Base-by-base conservation (phyloP, 2,329 filamentous ascomycete genomes). In the Fusarium sp. region DNA sequence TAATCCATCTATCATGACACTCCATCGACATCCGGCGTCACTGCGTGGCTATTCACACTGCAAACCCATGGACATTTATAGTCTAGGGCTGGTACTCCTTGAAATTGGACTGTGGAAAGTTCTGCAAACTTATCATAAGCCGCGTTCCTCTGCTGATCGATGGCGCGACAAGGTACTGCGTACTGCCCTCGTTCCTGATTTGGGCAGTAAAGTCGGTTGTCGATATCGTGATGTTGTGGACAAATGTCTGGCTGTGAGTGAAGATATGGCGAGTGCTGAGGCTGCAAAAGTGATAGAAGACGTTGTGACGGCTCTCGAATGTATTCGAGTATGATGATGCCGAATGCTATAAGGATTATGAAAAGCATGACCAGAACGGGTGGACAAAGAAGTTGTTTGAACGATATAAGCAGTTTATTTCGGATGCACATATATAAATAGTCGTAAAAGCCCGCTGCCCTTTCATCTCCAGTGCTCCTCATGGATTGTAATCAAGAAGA, bases 11-110 rank as follows among this genome's bases (percentile, higher is more conserved):
- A 81, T 82, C 43, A 75, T 77, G 18, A 78, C 83, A 58, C 76
- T 86, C 3, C 83, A 86, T 73, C 78, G 84, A 9, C 83, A 86
- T 58, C 84, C 83, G 3, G 76, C 75, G 44, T 81, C 81, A 2
- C 70, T 82, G 14, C 77, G 80, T 14, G 81, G 80, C 6, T 77
- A 79, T 25, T 76, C 81, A 6, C 84, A 82, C 74, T 79, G 80
- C 70, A 86, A 86, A 64, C 77, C 78, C 30, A 85, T 83, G 65
- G 86, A 88, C 69, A 76, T 88, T 9, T 88, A 88, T 75, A 84
- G 81, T 58, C 77, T 87, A 4, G 85, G 85, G 3, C 79, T 86
- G 7, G 76, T 86, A 4, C 77, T 87, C 10, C 78, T 86, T 8
- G 84, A 87, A 75, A 83, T 86, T 44, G 83, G 83, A 4, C 74